Evolutionary conservation across 306 rosid species (phyloP).

Genomic region (Fragaria iinumae): DNA sequence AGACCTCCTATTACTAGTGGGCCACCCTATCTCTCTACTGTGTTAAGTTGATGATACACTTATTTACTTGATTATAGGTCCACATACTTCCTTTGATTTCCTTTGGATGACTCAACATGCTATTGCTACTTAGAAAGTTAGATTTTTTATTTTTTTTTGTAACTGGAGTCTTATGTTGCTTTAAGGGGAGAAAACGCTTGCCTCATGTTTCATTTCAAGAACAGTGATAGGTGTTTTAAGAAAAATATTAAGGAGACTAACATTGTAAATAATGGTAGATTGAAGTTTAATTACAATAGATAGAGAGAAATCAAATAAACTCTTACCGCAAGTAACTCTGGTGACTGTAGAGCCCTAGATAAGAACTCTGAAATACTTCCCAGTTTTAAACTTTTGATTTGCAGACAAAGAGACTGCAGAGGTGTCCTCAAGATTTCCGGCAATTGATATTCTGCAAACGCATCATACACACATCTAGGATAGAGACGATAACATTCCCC

Average conservation of each 20-base stretch:
- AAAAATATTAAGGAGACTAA: neutral
- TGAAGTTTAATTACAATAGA: conserved; percentile 13
- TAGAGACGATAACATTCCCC: conserved; percentile 92
- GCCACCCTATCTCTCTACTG: neutral
- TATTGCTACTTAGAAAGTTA: neutral
- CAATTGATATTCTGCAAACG: conserved; percentile 84
- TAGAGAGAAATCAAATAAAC: conserved; percentile 27
- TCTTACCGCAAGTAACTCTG: conserved; percentile 78
- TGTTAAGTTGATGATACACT: neutral
- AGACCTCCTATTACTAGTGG: neutral
- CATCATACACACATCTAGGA: conserved; percentile 83
- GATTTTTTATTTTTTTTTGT: neutral
- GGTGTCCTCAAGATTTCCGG: conserved; percentile 99
- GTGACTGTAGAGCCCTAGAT: conserved; percentile 94
- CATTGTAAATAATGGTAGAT: conserved; percentile 9
- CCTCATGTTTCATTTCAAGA: neutral
- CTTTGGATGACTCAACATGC: neutral
- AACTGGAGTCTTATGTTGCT: neutral
- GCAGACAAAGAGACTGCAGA: conserved; percentile 91
- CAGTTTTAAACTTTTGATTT: conserved; percentile 89
- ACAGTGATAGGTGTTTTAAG: neutral
- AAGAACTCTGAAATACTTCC: conserved; percentile 92
- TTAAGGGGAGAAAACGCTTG: neutral
- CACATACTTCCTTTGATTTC: neutral
- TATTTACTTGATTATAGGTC: neutral